phyloP scores from a whole-genome alignment of 176 grass and related monocot species.

The Eleusine indica region DNA sequence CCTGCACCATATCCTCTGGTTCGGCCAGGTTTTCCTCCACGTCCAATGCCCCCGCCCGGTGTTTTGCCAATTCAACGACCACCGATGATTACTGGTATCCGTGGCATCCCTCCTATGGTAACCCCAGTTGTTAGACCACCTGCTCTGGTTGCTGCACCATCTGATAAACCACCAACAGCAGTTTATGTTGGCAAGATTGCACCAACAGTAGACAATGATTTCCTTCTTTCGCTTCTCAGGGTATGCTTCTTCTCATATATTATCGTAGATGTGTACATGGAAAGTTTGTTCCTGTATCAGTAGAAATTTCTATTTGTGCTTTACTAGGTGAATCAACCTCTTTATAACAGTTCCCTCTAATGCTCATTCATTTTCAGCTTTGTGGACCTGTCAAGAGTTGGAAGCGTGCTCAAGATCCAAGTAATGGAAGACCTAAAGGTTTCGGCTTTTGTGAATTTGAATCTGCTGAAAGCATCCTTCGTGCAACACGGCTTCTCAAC shows the following conservation, averaged over 20 bases:
- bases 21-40: constrained; percentile 66
- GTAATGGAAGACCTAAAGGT: constrained; percentile 78
- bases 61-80: constrained; percentile 52
- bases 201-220: constrained; percentile 89
- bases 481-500: constrained; percentile 82
- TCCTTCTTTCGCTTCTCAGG: constrained; percentile 85
- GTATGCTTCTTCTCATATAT: constrained; percentile 37
- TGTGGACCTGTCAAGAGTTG: constrained; percentile 96
- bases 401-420: constrained; percentile 97
- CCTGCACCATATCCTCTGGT: constrained; percentile 64
- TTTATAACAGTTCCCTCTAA: not conserved
- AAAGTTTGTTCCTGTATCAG: not conserved
- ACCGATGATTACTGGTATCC: constrained; percentile 56
- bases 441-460: constrained; percentile 99
- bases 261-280: not conserved
- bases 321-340: not conserved
- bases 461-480: constrained; percentile 90
- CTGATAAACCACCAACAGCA: constrained; percentile 91
- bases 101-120: constrained; percentile 55
- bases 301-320: constrained; percentile 22
- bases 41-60: constrained; percentile 60
- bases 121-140: constrained; percentile 58
- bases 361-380: constrained; percentile 55
- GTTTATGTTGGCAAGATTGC: constrained; percentile 99
- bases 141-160: constrained; percentile 43